Evolutionary conservation across 352 stramenopile genomes (phyloP).

Genomic region (Phytophthora brassicae): DNA sequence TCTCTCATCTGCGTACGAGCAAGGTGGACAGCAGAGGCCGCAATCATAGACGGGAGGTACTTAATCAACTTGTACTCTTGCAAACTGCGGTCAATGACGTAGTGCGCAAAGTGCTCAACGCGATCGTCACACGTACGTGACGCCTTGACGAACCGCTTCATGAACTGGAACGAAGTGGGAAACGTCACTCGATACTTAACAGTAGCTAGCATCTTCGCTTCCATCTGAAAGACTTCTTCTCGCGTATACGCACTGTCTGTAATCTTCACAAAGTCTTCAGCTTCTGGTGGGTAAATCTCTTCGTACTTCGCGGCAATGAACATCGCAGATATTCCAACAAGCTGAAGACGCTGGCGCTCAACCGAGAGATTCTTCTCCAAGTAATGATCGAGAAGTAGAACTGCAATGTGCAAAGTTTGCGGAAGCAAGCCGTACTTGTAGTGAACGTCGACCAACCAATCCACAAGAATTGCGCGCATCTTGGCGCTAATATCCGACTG

Average conservation of each 20-base stretch:
- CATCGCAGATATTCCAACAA: conserved; percentile 95
- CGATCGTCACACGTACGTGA: conserved; percentile 70
- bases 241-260: conserved; percentile 95
- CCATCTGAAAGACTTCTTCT: conserved; percentile 82
- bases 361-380: conserved; percentile 75
- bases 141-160: conserved; percentile 87
- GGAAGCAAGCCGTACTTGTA: conserved; percentile 80
- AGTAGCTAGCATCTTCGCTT: conserved; percentile 71
- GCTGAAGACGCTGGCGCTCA: conserved; percentile 89
- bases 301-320: conserved; percentile 98
- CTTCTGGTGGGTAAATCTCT: conserved; percentile 95
- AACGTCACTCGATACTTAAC: conserved; percentile 83
- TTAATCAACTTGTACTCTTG: conserved; percentile 99
- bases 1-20: conserved; percentile 86
- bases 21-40: conserved; percentile 96
- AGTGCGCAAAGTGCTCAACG: conserved; percentile 94
- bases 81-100: conserved; percentile 97
- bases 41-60: conserved; percentile 97
- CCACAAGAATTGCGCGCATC: conserved; percentile 99
- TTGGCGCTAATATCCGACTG: conserved; percentile 99
- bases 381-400: conserved; percentile 82
- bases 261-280: conserved; percentile 96
- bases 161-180: conserved; percentile 83
- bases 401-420: conserved; percentile 85
- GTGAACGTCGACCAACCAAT: conserved; percentile 97